phyloP scores from a whole-genome alignment of 1,284 basidiomycete species.

The Sporisorium scitamineum region DNA sequence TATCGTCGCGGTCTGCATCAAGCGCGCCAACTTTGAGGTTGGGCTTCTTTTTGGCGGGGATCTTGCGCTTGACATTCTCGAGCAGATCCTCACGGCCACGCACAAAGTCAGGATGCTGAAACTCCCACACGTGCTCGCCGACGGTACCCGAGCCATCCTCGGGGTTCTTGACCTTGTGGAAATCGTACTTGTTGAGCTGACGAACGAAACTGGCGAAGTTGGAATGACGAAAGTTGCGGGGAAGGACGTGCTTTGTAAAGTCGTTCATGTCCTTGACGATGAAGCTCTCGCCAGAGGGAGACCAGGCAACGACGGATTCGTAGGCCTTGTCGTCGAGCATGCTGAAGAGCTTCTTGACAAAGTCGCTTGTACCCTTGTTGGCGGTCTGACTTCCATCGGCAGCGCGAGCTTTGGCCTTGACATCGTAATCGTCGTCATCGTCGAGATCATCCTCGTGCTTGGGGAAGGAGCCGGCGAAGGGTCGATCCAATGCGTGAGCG shows the following conservation, averaged over 20 bases:
- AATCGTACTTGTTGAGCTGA: slow-evolving; percentile 98
- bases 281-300: slow-evolving; percentile 86
- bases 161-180: slow-evolving; percentile 85
- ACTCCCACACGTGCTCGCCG: slow-evolving; percentile 86
- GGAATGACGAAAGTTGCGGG: slow-evolving; percentile 94
- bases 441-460: slow-evolving; percentile 43
- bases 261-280: slow-evolving; percentile 98
- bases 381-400: slow-evolving; percentile 22
- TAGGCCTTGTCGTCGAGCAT: slow-evolving; percentile 87
- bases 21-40: slow-evolving; percentile 32
- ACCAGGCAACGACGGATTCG: slow-evolving; percentile 85
- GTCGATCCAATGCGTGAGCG: slow-evolving; percentile 17
- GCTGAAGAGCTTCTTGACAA: slow-evolving; percentile 92
- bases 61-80: slow-evolving; percentile 78
- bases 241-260: slow-evolving; percentile 92
- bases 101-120: slow-evolving; percentile 89
- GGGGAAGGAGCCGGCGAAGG: slow-evolving; percentile 6
- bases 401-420: slow-evolving; percentile 27
- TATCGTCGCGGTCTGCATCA: slow-evolving; percentile 66
- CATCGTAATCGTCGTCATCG: slow-evolving; percentile 46
- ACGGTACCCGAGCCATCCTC: slow-evolving; percentile 82
- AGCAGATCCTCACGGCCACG: slow-evolving; percentile 80
- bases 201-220: slow-evolving; percentile 80
- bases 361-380: slow-evolving; percentile 74
- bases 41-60: slow-evolving; percentile 71